phyloP scores from a whole-genome alignment of 78 protist species.

The Dictyostelium capitatum region DNA sequence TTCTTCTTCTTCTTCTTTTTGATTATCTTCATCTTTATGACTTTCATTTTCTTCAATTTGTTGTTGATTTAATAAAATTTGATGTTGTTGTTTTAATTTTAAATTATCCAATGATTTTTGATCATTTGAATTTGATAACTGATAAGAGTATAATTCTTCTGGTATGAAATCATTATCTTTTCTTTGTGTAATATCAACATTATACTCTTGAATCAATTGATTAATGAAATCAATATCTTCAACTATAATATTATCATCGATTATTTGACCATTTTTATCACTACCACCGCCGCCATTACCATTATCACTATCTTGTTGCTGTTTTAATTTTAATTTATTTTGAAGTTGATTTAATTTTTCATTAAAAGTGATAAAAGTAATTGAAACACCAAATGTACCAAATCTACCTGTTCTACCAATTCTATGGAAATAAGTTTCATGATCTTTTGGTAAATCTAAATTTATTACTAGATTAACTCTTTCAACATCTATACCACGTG shows the following conservation, averaged over 20 bases:
- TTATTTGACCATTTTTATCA: not conserved
- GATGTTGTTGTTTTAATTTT: slow-evolving; percentile 3
- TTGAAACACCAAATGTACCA: slow-evolving; percentile 94
- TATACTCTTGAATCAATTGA: slow-evolving; percentile 1
- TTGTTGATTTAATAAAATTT: not conserved
- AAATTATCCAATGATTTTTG: slow-evolving; percentile 8
- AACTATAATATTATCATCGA: not conserved
- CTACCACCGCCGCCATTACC: not conserved
- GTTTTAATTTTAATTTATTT: not conserved
- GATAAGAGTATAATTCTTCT: slow-evolving; percentile 42
- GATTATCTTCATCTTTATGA: not conserved
- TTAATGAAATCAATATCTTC: slow-evolving; percentile 14
- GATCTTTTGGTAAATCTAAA: slow-evolving; percentile 94
- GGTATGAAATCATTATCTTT: slow-evolving; percentile 50
- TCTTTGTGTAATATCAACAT: slow-evolving; percentile 15
- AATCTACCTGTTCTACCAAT: slow-evolving; percentile 99
- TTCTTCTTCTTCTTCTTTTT: slow-evolving; percentile 24
- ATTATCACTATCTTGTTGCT: not conserved
- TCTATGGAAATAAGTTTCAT: slow-evolving; percentile 97
- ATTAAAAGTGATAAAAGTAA: slow-evolving; percentile 93
- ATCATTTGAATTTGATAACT: slow-evolving; percentile 33
- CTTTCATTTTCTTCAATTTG: not conserved
- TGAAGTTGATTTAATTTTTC: not conserved
- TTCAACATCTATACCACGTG: slow-evolving; percentile 98
- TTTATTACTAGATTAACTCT: slow-evolving; percentile 96